Evolutionary conservation across 208 protist species (phyloP).

Genomic region (Acanthamoeba royreba): DNA sequence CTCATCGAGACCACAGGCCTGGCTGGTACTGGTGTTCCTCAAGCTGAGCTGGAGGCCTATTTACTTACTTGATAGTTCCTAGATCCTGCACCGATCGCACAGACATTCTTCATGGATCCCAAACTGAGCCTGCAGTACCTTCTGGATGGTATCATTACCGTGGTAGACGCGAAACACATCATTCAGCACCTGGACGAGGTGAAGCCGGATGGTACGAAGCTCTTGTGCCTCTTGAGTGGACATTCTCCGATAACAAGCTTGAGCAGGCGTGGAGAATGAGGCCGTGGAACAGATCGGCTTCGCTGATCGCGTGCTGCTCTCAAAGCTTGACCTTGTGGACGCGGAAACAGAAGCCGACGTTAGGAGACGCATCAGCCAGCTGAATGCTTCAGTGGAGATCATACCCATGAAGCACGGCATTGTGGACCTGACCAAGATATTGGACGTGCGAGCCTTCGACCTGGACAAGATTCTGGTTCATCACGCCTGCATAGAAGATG

Average conservation of each 20-base stretch:
- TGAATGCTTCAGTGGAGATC: conserved; percentile 50
- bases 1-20: conserved; percentile 57
- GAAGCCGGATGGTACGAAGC: not conserved
- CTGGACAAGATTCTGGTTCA: conserved; percentile 20
- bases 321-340: conserved; percentile 63
- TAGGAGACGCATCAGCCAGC: not conserved
- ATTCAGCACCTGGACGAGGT: conserved; percentile 53
- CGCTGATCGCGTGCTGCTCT: conserved; percentile 62
- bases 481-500: not conserved
- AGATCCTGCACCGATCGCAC: conserved; percentile 31
- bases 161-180: conserved; percentile 64
- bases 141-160: conserved; percentile 66
- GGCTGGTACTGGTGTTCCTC: not conserved
- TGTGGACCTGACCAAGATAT: conserved; percentile 40
- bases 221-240: not conserved
- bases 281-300: conserved; percentile 53
- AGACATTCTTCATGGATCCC: conserved; percentile 60
- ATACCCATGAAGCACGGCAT: not conserved
- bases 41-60: too few relatives aligned
- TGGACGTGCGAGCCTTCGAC: conserved; percentile 57
- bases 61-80: not conserved
- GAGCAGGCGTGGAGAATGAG: not conserved
- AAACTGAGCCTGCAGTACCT: conserved; percentile 53
- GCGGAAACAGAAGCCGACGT: conserved; percentile 3
- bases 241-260: not conserved